phyloP scores from a whole-genome alignment of 176 grass and related monocot species.

The Urochloa ruziziensis region DNA sequence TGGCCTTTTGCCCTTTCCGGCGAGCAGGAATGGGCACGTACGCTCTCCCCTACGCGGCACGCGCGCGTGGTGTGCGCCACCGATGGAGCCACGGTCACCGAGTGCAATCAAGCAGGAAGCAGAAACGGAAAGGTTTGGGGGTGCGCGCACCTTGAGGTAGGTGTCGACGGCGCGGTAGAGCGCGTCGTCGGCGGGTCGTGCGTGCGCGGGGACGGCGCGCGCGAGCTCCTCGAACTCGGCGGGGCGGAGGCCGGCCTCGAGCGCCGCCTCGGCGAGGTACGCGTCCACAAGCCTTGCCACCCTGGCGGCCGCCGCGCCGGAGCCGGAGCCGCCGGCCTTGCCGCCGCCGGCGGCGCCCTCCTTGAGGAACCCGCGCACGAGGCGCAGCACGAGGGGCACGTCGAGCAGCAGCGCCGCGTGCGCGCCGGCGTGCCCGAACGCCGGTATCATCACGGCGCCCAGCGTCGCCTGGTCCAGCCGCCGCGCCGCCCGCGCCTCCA shows the following conservation, averaged over 20 bases:
- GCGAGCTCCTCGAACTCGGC: slow-evolving; percentile 87
- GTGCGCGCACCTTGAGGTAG: slow-evolving; percentile 68
- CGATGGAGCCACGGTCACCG: slow-evolving; percentile 9
- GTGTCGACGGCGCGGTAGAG: slow-evolving; percentile 95
- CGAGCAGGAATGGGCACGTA: not conserved
- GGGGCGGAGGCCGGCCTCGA: slow-evolving; percentile 65
- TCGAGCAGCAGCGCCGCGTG: slow-evolving; percentile 54
- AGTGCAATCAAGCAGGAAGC: not conserved
- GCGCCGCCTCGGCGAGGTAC: slow-evolving; percentile 80
- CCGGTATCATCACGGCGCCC: slow-evolving; percentile 86
- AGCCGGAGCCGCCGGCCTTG: slow-evolving; percentile 30
- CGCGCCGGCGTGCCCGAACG: slow-evolving; percentile 47
- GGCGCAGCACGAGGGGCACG: slow-evolving; percentile 74
- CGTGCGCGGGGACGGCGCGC: slow-evolving; percentile 62
- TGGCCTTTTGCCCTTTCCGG: not conserved
- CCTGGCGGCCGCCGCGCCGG: slow-evolving; percentile 46
- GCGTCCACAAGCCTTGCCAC: slow-evolving; percentile 84
- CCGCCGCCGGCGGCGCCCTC: not conserved
- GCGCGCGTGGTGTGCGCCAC: not conserved
- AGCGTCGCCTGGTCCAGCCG: slow-evolving; percentile 77
- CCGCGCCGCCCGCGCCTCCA: slow-evolving; percentile 70
- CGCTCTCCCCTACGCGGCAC: not conserved
- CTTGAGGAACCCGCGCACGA: slow-evolving; percentile 66
- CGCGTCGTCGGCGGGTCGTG: slow-evolving; percentile 75
- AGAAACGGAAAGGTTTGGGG: not conserved